Evolutionary conservation across 2,329 filamentous ascomycete species (phyloP), one percentile per base, ranked within the genome.

Genomic region (Penicillium sp.): DNA sequence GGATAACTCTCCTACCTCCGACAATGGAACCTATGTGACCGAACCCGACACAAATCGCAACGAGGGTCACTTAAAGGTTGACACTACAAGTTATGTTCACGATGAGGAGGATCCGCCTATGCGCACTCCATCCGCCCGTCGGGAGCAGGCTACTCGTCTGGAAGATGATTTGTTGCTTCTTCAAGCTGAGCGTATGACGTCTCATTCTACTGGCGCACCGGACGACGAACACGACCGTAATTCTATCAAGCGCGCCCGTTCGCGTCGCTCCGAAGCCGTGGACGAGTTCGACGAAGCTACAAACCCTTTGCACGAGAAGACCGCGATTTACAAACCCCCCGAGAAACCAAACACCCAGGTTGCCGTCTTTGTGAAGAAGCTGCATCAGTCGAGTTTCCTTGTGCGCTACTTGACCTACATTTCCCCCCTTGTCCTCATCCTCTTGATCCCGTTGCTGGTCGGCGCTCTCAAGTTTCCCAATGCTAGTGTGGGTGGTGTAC

Each of bases 331-430:
- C 71, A 84, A 82, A 63, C 85, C 86, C 0, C 82, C 85, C 0
- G 81, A 84, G 60, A 80, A 86, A 58, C 85, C 86, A 2, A 78
- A 79, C 11, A 88, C 82, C 11, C 82, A 75, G 14, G 72, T 89
- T 26, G 85, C 85, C 42, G 84, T 82, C 58, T 80, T 87, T 56
- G 81, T 90, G 68, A 88, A 87, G 67, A 80, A 78, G 67, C 70
- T 87, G 53, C 88, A 87, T 69, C 79, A 80, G 55, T 89, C 84
- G 2, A 87, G 82, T 62, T 85, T 84, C 62, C 70, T 89, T 33
- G 72, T 90, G 46, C 82, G 88, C 43, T 91, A 89, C 67, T 81
- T 90, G 64, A 83, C 84, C 22, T 91, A 91, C 68, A 88, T 90
- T 61, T 75, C 82, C 1, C 88, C 88, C 0, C 55, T 90, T 11